These are phyloP conservation scores for Colletotrichum tamarilloi DNA, from an alignment of 2,329 filamentous ascomycete species.

Conservation along the genomic window DNA sequence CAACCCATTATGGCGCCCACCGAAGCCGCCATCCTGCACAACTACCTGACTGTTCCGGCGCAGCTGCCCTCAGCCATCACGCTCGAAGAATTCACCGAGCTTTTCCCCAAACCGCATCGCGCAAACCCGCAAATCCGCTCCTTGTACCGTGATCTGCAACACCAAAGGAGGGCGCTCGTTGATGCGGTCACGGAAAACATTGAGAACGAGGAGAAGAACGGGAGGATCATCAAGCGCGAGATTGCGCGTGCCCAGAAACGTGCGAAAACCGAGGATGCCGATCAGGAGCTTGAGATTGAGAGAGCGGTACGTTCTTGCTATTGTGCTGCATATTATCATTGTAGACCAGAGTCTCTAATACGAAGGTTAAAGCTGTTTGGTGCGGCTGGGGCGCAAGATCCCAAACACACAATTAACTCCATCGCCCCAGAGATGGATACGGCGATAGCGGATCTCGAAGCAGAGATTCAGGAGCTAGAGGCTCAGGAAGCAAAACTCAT, in stretches of 20 bases:
- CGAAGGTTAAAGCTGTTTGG: constrained; percentile 66
- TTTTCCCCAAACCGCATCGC: constrained; percentile 78
- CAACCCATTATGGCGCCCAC: constrained; percentile 72
- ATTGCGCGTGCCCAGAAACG: constrained; percentile 65
- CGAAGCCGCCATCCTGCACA: constrained; percentile 79
- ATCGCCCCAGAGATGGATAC: constrained; percentile 77
- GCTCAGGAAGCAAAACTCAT: constrained; percentile 71
- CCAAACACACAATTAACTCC: constrained; percentile 70
- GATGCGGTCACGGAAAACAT: constrained; percentile 76
- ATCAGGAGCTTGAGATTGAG: constrained; percentile 74
- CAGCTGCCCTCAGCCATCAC: constrained; percentile 79
- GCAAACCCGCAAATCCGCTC: constrained; percentile 74
- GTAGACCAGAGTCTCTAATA: constrained; percentile 3
- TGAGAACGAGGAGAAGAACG: constrained; percentile 70
- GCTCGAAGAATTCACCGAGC: constrained; percentile 77
- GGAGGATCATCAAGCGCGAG: constrained; percentile 67
- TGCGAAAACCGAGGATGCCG: constrained; percentile 65
- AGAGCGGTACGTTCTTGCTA: constrained; percentile 56
- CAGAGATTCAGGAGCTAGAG: constrained; percentile 74
- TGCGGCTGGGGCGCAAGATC: constrained; percentile 55
- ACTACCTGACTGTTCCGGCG: constrained; percentile 83
- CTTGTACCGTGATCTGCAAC: constrained; percentile 84
- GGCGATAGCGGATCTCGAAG: constrained; percentile 73
- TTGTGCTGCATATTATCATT: not conserved
- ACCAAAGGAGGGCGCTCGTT: constrained; percentile 75